A percentile compares a stretch with the other conserved stretches of the same genome.
These are phyloP conservation scores for Lactarius pseudohatsudake DNA, from an alignment of 768 basidiomycete genomes.

Conservation along the genomic window DNA sequence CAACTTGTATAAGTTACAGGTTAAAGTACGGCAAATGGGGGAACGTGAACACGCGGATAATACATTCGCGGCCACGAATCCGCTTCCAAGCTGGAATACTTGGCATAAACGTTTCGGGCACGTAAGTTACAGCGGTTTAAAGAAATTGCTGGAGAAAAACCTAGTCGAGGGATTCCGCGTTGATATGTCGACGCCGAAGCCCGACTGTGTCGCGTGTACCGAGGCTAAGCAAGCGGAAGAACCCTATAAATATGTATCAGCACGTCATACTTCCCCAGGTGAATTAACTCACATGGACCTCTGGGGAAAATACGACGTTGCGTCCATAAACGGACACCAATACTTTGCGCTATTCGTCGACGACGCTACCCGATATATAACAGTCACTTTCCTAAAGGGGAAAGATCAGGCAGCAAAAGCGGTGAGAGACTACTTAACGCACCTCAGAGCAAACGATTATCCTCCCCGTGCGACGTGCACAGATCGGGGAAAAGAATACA, in stretches of 20 bases:
- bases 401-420: no score
- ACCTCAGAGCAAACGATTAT: no score
- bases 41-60: no score
- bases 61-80: no score
- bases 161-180: neutral
- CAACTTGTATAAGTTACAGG: no score
- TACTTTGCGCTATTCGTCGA: neutral
- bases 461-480: no score
- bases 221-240: neutral
- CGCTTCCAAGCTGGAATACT: neutral
- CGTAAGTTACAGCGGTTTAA: neutral
- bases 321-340: neutral
- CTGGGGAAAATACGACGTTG: neutral
- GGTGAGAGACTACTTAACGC: no score
- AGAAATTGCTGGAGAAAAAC: accelerated
- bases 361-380: neutral
- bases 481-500: no score
- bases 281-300: neutral
- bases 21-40: no score
- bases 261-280: accelerated
- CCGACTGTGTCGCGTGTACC: neutral
- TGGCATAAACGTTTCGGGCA: neutral
- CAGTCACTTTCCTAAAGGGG: no score
- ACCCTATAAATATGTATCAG: neutral
- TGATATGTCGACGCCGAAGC: neutral